These are phyloP conservation scores for Penicillium arizonense DNA, from an alignment of 495 filamentous ascomycete species.

Conservation along the genomic window DNA sequence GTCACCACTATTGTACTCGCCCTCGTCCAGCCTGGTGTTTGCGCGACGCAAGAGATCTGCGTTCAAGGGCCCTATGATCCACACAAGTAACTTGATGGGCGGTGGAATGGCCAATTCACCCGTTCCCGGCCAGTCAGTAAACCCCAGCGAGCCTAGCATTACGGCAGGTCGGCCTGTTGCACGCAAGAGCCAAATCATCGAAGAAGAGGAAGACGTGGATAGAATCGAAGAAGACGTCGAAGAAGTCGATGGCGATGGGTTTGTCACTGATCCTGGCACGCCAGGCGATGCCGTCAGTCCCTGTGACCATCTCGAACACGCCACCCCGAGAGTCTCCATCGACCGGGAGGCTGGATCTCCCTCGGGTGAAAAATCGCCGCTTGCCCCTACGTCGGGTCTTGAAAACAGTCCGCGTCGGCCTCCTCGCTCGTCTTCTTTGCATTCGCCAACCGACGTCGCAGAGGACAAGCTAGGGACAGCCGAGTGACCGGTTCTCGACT, in stretches of 20 bases:
- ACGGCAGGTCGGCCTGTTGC: constrained; percentile 59
- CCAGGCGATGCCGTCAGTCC: constrained; percentile 20
- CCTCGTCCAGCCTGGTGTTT: constrained; percentile 71
- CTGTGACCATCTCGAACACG: constrained; percentile 8
- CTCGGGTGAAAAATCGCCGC: constrained; percentile 21
- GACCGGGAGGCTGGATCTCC: constrained; percentile 16
- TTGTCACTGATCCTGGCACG: constrained; percentile 47
- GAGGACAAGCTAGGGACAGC: constrained; percentile 5
- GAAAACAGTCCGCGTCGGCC: constrained; percentile 32
- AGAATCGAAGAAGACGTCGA: constrained; percentile 63
- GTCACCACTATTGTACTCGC: constrained; percentile 44
- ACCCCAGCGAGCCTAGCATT: constrained; percentile 51
- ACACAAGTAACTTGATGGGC: constrained; percentile 48
- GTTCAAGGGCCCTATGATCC: constrained; percentile 83
- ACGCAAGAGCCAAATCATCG: constrained; percentile 63
- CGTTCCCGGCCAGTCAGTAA: constrained; percentile 33
- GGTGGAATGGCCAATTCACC: constrained; percentile 37
- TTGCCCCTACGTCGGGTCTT: constrained; percentile 37
- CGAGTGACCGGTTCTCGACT: background rate
- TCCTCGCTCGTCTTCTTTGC: constrained; percentile 41
- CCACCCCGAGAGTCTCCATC: constrained; percentile 9
- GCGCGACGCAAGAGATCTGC: constrained; percentile 85
- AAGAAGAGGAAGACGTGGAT: constrained; percentile 84
- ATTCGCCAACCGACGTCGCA: constrained; percentile 12
- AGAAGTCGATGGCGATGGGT: constrained; percentile 67